These are phyloP conservation scores for Eucalyptus leucophloia DNA, from an alignment of 345 rosid species.

Conservation along the genomic window DNA sequence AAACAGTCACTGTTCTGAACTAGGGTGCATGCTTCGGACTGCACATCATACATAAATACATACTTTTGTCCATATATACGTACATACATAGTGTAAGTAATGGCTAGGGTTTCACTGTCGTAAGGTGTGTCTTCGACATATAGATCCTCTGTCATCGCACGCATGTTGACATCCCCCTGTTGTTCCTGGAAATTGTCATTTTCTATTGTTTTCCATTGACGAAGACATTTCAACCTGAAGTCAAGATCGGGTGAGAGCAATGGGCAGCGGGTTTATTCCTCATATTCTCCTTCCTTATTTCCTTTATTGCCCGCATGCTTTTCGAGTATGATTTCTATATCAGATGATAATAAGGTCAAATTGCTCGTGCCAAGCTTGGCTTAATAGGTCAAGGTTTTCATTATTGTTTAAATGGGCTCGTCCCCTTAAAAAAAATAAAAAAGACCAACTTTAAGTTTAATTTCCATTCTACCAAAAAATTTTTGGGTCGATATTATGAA, in stretches of 20 bases:
- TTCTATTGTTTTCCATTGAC: neutral
- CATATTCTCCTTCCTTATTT: neutral
- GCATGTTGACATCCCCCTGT: neutral
- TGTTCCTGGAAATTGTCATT: neutral
- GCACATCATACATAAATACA: neutral
- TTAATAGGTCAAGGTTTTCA: neutral
- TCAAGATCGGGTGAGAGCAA: neutral
- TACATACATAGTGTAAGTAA: neutral
- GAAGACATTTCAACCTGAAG: neutral
- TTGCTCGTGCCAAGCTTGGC: neutral
- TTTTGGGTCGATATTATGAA: neutral
- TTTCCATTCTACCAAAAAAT: fast-evolving
- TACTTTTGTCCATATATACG: neutral
- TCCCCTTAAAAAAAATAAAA: neutral
- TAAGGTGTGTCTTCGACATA: neutral
- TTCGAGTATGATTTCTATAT: neutral
- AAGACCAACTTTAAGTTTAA: neutral
- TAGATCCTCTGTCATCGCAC: neutral
- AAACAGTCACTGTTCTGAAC: neutral
- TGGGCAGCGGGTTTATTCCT: neutral
- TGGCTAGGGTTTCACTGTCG: neutral
- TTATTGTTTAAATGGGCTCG: neutral
- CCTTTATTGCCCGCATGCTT: neutral
- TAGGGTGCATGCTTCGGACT: neutral
- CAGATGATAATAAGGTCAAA: neutral